Evolutionary conservation across 31 red algal species (phyloP).

Genomic region (Porphyra umbilicalis): DNA sequence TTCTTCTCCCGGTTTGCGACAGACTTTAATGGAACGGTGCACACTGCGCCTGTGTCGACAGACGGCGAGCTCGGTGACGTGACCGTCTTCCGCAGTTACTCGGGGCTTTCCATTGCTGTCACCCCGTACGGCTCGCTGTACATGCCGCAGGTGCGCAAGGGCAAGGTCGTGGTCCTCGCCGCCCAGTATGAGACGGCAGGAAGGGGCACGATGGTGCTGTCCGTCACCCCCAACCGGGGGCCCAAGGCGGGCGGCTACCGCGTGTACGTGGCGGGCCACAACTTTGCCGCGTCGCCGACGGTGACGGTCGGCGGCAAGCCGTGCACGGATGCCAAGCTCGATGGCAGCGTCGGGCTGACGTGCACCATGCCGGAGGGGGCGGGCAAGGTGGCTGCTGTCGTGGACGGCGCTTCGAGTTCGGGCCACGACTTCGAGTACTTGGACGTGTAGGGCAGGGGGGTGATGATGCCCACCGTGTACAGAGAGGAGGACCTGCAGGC

Average conservation of each 20-base stretch:
- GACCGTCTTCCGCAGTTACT: slow-evolving; percentile 21
- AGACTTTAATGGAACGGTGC: slow-evolving; percentile 27
- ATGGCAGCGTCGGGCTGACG: slow-evolving; percentile 23
- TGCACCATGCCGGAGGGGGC: slow-evolving; percentile 47
- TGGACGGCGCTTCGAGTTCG: slow-evolving; percentile 31
- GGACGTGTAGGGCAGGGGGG: slow-evolving; percentile 24
- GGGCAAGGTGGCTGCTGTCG: slow-evolving; percentile 46
- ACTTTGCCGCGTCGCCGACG: slow-evolving; percentile 28
- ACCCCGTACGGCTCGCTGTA: slow-evolving; percentile 35
- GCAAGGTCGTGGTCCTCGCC: slow-evolving; percentile 48
- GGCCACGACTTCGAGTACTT: slow-evolving; percentile 70
- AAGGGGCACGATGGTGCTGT: slow-evolving; percentile 35
- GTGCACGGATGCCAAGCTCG: slow-evolving; percentile 21
- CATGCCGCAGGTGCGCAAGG: slow-evolving; percentile 69
- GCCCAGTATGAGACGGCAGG: slow-evolving; percentile 44
- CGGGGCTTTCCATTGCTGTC: slow-evolving; percentile 40
- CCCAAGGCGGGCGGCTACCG: slow-evolving; percentile 39
- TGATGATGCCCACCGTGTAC: not conserved
- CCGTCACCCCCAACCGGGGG: slow-evolving; percentile 60
- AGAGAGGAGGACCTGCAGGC: too few species aligned
- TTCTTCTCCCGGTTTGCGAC: slow-evolving; percentile 62
- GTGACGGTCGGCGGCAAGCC: slow-evolving; percentile 44
- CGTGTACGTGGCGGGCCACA: slow-evolving; percentile 58
- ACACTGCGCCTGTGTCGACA: slow-evolving; percentile 21
- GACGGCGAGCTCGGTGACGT: slow-evolving; percentile 25